phyloP scores from a whole-genome alignment of 495 filamentous ascomycete species.

The Immersiella caudata region DNA sequence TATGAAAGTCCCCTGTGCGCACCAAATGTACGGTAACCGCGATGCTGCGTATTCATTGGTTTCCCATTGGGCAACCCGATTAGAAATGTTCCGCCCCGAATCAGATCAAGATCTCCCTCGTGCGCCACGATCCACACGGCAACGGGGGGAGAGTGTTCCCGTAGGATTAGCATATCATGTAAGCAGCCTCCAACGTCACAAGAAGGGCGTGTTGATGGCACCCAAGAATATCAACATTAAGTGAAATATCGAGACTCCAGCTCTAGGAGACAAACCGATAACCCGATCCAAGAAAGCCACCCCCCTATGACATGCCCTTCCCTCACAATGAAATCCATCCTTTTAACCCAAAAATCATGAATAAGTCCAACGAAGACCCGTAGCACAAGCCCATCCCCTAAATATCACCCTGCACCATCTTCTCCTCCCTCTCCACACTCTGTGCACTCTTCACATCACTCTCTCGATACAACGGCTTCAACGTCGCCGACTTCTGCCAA shows the following conservation, averaged over 20 bases:
- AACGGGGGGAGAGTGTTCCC: not conserved
- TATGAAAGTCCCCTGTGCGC: not conserved
- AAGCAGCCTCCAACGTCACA: not conserved
- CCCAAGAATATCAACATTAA: too few species aligned
- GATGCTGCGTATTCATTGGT: not conserved
- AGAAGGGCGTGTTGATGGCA: not conserved
- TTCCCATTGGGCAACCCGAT: not conserved
- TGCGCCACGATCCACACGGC: not conserved
- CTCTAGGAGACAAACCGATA: too few species aligned
- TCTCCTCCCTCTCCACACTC: not conserved
- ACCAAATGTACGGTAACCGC: not conserved
- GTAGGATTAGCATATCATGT: not conserved
- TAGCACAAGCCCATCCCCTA: too few species aligned
- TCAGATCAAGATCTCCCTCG: not conserved
- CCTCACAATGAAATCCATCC: too few species aligned
- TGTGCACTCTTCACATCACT: not conserved
- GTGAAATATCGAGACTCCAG: too few species aligned
- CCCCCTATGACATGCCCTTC: not conserved
- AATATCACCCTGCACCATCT: not conserved
- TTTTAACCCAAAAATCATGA: too few species aligned
- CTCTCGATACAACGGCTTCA: constrained; percentile 65
- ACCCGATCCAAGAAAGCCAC: too few species aligned
- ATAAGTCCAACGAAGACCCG: too few species aligned
- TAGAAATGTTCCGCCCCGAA: not conserved
- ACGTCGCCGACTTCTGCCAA: constrained; percentile 51